Base-by-base conservation (phyloP, 139 green algal species). In the Chlamydomonas asymmetrica region DNA sequence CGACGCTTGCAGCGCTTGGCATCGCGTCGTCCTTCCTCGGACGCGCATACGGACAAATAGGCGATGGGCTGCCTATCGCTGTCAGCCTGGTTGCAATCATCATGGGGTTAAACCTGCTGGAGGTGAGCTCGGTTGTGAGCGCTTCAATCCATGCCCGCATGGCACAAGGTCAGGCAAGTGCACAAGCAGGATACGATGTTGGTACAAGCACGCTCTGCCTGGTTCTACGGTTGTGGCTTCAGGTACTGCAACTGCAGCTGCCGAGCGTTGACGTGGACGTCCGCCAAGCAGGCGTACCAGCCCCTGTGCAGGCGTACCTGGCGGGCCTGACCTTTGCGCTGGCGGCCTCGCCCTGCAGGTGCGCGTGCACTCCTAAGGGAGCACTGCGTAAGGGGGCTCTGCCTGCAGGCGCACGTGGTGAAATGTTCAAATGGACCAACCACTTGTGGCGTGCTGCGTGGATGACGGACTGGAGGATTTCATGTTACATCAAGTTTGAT, bases 21-120 rank as follows among this genome's bases (percentile, higher is more conserved):
- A 66, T 98, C 2, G 81, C 71, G 0, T 93, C 92, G 0, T 85
- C 92, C 4, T 31, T 82, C 4, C 35, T 94, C 5, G 95, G 95
- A 0, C 80, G 78, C 20, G 91, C 94, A 1, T 98, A 98, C 74
- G 96, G 95, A 20, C 88, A 94, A 73, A 74, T 83, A 67, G 73
- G 76, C 40, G 23, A 45, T 10, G 63, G 73, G n/a, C 71, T 87
- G 50, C 81, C 85, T 4, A 32, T 82, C 0, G 79, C 77, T 1
- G 91, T 92, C 27, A 84, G 80, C 48, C 0, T 86, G 3, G 68
- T 98, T 48, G 95, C 95, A 5, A 90, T 98, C 4, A 23, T 85
- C 16, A 98, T 98, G 94, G 95, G 96, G 0, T 81, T 98, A 32
- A 98, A 98, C 74, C 89, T 99, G 41, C 88, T 99, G 18, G 91